Evolutionary conservation across 352 stramenopile species (phyloP).

Genomic region (Proteromonas lacertae): DNA sequence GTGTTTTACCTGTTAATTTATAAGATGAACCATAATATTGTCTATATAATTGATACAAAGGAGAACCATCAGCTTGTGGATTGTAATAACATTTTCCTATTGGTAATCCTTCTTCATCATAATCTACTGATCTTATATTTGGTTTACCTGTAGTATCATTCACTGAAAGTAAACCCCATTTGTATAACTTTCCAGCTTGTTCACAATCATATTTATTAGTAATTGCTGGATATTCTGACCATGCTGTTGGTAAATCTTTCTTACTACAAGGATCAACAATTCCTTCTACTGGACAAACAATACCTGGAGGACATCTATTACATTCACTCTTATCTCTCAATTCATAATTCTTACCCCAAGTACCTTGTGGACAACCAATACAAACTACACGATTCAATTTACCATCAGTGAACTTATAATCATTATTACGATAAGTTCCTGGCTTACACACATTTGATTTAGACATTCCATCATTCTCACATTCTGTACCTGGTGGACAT

Average conservation of each 20-base stretch:
- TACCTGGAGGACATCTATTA: not conserved
- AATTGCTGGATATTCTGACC: no score
- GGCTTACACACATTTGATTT: constrained; percentile 50
- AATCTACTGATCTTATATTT: no score
- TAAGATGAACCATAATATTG: constrained; percentile 69
- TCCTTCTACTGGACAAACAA: constrained; percentile 45
- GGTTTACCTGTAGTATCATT: no score
- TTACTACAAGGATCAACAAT: constrained; percentile 62
- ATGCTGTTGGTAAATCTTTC: constrained; percentile 59
- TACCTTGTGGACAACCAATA: constrained; percentile 51
- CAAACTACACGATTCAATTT: no score
- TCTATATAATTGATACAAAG: constrained; percentile 54
- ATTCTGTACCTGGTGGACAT: constrained; percentile 53
- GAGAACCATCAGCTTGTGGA: constrained; percentile 17
- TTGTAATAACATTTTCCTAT: constrained; percentile 62
- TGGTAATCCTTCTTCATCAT: not conserved
- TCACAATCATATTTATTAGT: constrained; percentile 1
- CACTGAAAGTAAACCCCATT: constrained; percentile 5
- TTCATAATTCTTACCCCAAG: constrained; percentile 91
- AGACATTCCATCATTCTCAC: constrained; percentile 41
- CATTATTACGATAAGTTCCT: constrained; percentile 47
- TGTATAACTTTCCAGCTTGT: constrained; percentile 20
- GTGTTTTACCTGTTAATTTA: constrained; percentile 42
- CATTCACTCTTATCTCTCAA: constrained; percentile 33
- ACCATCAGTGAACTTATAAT: constrained; percentile 36